Conservation (phyloP, 1,284 basidiomycete genomes). For the Fistulinella cinereoalba region DNA sequence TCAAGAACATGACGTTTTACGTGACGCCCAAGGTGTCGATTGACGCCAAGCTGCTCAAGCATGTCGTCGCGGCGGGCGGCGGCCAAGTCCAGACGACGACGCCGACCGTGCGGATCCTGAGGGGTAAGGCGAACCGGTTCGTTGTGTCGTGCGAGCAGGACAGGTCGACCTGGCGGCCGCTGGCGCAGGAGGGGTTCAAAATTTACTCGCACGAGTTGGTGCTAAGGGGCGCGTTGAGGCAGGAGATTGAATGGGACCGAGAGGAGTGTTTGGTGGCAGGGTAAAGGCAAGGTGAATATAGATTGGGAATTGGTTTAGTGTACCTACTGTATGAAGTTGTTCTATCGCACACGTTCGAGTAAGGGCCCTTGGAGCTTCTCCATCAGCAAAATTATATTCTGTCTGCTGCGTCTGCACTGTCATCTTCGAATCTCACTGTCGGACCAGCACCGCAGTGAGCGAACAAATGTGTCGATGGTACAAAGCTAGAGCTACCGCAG, state of each 20-base stretch:
- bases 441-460: too few species aligned
- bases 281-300: neutral
- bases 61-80: slow-evolving; percentile 62
- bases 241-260: slow-evolving; percentile 63
- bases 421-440: too few species aligned
- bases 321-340: too few species aligned
- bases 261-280: slow-evolving; percentile 22
- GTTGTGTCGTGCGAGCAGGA: slow-evolving; percentile 66
- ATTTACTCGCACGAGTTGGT: slow-evolving; percentile 71
- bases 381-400: too few species aligned
- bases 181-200: slow-evolving; percentile 47
- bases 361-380: too few species aligned
- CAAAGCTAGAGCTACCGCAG: too few species aligned
- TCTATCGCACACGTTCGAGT: too few species aligned
- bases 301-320: neutral
- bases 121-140: slow-evolving; percentile 47
- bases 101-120: slow-evolving; percentile 56
- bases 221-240: slow-evolving; percentile 58
- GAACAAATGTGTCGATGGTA: neutral
- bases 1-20: slow-evolving; percentile 68
- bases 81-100: slow-evolving; percentile 57
- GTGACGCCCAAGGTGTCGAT: slow-evolving; percentile 60
- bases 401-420: too few species aligned
- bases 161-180: slow-evolving; percentile 55
- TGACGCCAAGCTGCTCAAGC: slow-evolving; percentile 58